phyloP scores from a whole-genome alignment of 441 rosid species.

The Daphne laureola region DNA sequence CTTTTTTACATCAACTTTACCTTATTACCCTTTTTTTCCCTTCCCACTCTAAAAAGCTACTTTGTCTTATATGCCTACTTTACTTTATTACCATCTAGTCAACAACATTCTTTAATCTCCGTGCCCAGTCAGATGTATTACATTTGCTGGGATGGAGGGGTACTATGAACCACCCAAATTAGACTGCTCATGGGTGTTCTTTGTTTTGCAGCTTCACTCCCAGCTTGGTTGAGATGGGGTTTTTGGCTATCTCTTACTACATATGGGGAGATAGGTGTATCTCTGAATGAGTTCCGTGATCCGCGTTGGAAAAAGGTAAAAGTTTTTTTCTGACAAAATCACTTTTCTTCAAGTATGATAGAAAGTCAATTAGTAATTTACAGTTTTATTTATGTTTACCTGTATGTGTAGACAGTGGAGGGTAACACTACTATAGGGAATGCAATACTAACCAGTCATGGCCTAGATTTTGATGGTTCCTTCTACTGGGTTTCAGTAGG shows the following conservation, averaged over 20 bases:
- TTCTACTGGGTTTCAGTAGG: constrained; percentile 61
- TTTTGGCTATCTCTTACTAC: constrained; percentile 65
- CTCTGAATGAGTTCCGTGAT: constrained; percentile 56
- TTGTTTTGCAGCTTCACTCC: constrained; percentile 38
- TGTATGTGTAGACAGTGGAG: constrained; percentile 17
- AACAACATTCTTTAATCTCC: too few species aligned
- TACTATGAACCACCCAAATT: neutral
- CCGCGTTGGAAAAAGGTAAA: constrained; percentile 57
- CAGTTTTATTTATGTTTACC: neutral
- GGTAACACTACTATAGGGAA: constrained; percentile 37
- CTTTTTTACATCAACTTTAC: too few species aligned
- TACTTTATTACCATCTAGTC: too few species aligned
- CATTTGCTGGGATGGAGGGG: too few species aligned
- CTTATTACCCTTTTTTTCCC: too few species aligned
- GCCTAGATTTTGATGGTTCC: constrained; percentile 37
- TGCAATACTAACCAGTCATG: constrained; percentile 38
- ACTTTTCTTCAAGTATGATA: constrained; percentile 2
- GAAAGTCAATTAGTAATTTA: neutral
- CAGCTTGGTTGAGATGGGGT: constrained; percentile 63
- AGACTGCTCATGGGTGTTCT: neutral
- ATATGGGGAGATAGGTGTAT: constrained; percentile 64
- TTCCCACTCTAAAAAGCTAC: too few species aligned
- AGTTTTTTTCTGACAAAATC: neutral
- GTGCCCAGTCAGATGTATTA: too few species aligned
- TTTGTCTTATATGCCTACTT: too few species aligned